A percentile compares a stretch with the other conserved stretches of the same genome.
These are phyloP conservation scores for Aspergillus niger DNA, from an alignment of 2,329 filamentous ascomycete genomes.

Conservation along the genomic window DNA sequence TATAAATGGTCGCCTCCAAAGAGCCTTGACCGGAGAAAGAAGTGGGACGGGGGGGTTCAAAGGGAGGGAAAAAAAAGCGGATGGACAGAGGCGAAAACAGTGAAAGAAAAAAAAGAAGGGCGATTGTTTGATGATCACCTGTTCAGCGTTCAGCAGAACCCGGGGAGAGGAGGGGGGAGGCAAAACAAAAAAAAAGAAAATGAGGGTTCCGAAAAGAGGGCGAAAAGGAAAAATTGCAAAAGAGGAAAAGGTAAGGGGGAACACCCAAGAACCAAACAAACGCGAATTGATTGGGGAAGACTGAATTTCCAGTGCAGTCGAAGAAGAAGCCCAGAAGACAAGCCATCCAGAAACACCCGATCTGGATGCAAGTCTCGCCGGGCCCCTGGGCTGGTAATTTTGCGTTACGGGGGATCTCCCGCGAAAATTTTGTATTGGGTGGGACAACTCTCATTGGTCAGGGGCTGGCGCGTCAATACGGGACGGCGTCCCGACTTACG, in stretches of 20 bases:
- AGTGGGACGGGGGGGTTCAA: slow-evolving; percentile 8
- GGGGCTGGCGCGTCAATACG: not conserved
- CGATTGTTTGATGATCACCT: slow-evolving; percentile 7
- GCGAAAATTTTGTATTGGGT: slow-evolving; percentile 3
- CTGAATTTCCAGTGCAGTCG: not conserved
- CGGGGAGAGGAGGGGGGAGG: slow-evolving; percentile 12
- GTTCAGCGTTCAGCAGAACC: slow-evolving; percentile 8
- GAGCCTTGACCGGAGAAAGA: not conserved
- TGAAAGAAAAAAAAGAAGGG: slow-evolving; percentile 13
- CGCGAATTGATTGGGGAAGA: slow-evolving; percentile 1
- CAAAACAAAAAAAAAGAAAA: slow-evolving; percentile 19
- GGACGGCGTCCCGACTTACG: slow-evolving; percentile 1
- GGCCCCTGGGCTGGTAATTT: slow-evolving; percentile 1
- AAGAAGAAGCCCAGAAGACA: slow-evolving; percentile 4
- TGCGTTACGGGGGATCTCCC: slow-evolving; percentile 8
- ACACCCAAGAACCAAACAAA: slow-evolving; percentile 4
- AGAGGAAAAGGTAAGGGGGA: slow-evolving; percentile 13
- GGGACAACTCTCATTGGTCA: not conserved
- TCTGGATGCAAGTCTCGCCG: not conserved
- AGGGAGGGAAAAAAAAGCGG: slow-evolving; percentile 8
- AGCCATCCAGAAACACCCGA: slow-evolving; percentile 4
- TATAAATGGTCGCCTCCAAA: slow-evolving; percentile 17
- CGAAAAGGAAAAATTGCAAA: slow-evolving; percentile 9
- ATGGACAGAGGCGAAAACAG: slow-evolving; percentile 11
- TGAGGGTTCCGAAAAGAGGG: not conserved